Evolutionary conservation across 495 filamentous ascomycete species (phyloP), one percentile per base, ranked within the genome.

Genomic region (Podospora fimiseda): DNA sequence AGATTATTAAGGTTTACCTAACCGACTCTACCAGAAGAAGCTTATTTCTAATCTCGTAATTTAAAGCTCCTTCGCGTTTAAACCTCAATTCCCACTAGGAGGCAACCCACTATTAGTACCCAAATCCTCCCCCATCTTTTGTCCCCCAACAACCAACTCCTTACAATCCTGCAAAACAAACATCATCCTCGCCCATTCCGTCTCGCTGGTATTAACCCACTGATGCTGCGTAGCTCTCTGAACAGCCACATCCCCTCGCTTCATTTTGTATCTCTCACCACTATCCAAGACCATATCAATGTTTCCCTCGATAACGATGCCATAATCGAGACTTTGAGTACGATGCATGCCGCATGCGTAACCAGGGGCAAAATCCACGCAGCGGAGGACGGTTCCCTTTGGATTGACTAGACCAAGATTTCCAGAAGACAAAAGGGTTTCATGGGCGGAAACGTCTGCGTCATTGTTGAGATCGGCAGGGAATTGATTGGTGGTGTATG

Each of bases 251-350:
- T 90, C 84, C 1, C 86, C 86, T 5, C 74, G 61, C 60, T 73
- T 68, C 76, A 90, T 67, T 3, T 65, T 56, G 46, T 71, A 64
- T 47, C 64, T 69, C 61, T 82, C 83, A 0, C 86, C 78, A 58
- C 66, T 57, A 58, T 89, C 86, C 8, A 90, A 65, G 6, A 78
- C 63, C 66, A 83, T 74, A 61, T 80, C 83, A n/a, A 86, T 62
- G 59, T 78, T 63, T 0, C 88, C 88, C 61, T 90, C 86, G n/a
- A 93, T 52, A 21, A 93, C 79, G 51, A 90, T 75, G 2, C 86
- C 87, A 47, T 87, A 90, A 56, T 92, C 88, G 3, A 93, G 66
- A 14, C 77, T 82, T 60, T 82, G 74, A 2, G 88, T 90, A 0
- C 86, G 75, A 53, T 91, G 88, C 78, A 91, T 80, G 50, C 74